Evolutionary conservation across 129 eudicot genomes (phyloP).

Genomic region (Gnaphalium uliginosum): DNA sequence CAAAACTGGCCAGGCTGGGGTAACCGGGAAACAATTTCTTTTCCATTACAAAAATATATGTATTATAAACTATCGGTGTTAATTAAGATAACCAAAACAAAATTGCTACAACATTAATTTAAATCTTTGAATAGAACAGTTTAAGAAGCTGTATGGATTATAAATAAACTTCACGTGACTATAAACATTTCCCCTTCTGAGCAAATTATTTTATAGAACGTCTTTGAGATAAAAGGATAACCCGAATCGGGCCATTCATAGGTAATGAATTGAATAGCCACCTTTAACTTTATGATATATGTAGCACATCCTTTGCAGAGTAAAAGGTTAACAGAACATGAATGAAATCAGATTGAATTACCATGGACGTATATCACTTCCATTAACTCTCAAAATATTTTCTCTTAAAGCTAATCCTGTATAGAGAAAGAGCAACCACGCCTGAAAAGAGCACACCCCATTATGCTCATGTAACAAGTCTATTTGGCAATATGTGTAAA

Average conservation of each 20-base stretch:
- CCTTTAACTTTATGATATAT: slow-evolving; percentile 2
- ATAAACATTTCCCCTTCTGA: neutral
- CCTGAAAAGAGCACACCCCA: slow-evolving; percentile 49
- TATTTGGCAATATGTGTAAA: neutral
- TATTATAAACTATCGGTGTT: neutral
- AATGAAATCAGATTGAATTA: slow-evolving; percentile 35
- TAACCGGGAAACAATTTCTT: neutral
- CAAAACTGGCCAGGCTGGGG: neutral
- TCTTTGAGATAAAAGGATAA: neutral
- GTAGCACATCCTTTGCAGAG: neutral
- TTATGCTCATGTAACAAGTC: slow-evolving; percentile 12
- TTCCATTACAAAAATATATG: neutral
- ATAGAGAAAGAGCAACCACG: slow-evolving; percentile 91
- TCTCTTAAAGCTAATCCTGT: slow-evolving; percentile 94
- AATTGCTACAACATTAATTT: neutral
- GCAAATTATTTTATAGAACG: too few species aligned
- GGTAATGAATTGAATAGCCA: neutral
- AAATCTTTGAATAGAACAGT: neutral
- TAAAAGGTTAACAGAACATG: slow-evolving; percentile 5
- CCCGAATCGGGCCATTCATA: neutral
- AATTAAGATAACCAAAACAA: neutral
- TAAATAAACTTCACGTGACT: neutral
- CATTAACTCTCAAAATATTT: slow-evolving; percentile 92
- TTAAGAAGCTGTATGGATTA: neutral
- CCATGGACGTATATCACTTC: slow-evolving; percentile 99